Evolutionary conservation across 2,329 filamentous ascomycete species (phyloP).

Genomic region (Amylocarpus encephaloides): DNA sequence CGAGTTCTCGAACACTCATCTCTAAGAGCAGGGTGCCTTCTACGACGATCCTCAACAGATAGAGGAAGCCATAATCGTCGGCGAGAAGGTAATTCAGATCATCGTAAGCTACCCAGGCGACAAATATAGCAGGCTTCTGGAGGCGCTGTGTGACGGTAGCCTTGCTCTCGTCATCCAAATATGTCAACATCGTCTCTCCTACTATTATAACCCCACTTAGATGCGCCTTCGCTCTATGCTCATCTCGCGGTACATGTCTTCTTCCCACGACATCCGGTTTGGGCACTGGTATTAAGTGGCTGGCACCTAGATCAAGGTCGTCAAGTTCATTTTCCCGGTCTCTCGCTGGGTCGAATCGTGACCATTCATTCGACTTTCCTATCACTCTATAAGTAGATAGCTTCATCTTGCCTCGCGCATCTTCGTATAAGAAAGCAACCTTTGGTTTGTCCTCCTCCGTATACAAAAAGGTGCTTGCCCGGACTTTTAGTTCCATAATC

Average conservation of each 20-base stretch:
- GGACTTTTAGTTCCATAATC: slow-evolving; percentile 60
- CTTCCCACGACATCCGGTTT: slow-evolving; percentile 51
- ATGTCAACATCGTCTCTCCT: slow-evolving; percentile 75
- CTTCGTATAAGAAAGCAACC: slow-evolving; percentile 59
- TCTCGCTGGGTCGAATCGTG: slow-evolving; percentile 48
- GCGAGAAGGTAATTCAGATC: slow-evolving; percentile 77
- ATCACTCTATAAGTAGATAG: slow-evolving; percentile 55
- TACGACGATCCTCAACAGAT: slow-evolving; percentile 74
- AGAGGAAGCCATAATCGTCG: slow-evolving; percentile 83
- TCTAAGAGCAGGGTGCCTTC: slow-evolving; percentile 60
- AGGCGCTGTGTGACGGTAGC: slow-evolving; percentile 59
- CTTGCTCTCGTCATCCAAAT: slow-evolving; percentile 73
- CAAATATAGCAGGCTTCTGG: slow-evolving; percentile 73
- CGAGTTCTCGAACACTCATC: slow-evolving; percentile 63
- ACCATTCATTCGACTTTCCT: slow-evolving; percentile 48
- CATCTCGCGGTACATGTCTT: slow-evolving; percentile 53
- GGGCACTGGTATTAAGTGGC: slow-evolving; percentile 57
- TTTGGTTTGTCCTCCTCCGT: slow-evolving; percentile 49
- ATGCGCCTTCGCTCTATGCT: slow-evolving; percentile 43
- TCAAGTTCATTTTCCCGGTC: slow-evolving; percentile 50
- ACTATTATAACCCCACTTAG: slow-evolving; percentile 67
- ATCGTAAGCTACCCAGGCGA: slow-evolving; percentile 86
- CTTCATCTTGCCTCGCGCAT: slow-evolving; percentile 51
- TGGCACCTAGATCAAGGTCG: slow-evolving; percentile 49
- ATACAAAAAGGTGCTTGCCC: slow-evolving; percentile 60